These are phyloP conservation scores for Pythium dissotocum DNA, from an alignment of 352 stramenopile genomes.

Conservation along the genomic window DNA sequence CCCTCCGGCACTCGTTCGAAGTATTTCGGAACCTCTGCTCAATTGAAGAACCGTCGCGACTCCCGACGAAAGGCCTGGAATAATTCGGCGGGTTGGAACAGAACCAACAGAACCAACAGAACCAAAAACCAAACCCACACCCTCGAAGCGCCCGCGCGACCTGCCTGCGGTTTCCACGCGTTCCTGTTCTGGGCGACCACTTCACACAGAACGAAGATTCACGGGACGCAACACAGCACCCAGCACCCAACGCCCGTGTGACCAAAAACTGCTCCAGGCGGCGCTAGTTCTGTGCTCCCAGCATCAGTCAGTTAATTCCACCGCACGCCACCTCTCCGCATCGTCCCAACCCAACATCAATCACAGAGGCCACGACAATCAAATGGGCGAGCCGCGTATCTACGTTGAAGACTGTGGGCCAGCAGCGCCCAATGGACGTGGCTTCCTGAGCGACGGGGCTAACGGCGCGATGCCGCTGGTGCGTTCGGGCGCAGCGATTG, in stretches of 20 bases:
- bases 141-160: too few relatives aligned
- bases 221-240: neutral
- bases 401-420: neutral
- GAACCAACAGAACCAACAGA: neutral
- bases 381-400: conserved; percentile 11
- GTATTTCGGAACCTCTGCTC: conserved; percentile 18
- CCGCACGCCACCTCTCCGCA: neutral
- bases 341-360: conserved; percentile 13
- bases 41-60: conserved; percentile 16
- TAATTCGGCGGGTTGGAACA: neutral
- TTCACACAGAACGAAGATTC: neutral
- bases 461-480: conserved; percentile 13
- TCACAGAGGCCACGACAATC: conserved; percentile 14
- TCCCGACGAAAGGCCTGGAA: conserved; percentile 2
- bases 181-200: neutral
- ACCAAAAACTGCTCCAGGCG: neutral
- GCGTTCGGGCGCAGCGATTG: conserved; percentile 4
- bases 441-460: neutral
- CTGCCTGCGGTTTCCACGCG: neutral
- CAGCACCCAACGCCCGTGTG: neutral
- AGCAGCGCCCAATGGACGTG: neutral
- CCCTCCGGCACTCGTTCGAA: neutral
- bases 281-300: neutral
- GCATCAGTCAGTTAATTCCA: conserved; percentile 1
- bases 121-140: neutral